Evolutionary conservation across 106 monocot genomes (phyloP).

Genomic region (Chionographis japonica): DNA sequence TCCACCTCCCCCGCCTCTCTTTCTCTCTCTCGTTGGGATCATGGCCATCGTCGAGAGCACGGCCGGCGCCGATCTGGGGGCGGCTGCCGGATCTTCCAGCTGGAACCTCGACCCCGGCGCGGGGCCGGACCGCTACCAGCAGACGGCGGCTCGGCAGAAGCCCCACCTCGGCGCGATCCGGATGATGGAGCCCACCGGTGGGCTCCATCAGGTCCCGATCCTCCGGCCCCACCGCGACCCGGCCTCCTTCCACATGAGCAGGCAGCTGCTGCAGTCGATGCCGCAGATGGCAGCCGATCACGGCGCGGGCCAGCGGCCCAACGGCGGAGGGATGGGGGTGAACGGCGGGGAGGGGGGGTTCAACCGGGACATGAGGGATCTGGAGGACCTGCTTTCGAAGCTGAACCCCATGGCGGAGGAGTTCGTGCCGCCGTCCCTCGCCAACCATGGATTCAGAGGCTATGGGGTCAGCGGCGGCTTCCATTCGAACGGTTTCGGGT

Average conservation of each 20-base stretch:
- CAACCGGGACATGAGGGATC: constrained; percentile 50
- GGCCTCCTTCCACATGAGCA: neutral
- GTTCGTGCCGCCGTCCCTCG: constrained; percentile 44
- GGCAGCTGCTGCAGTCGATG: neutral
- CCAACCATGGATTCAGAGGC: neutral
- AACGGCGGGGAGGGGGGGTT: constrained; percentile 21
- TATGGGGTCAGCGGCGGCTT: neutral
- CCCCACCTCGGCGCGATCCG: neutral
- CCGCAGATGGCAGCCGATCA: neutral
- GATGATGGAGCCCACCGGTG: neutral
- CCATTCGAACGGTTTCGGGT: neutral
- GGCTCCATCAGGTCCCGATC: neutral
- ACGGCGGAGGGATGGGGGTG: neutral
- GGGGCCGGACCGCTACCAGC: neutral
- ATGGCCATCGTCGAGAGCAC: constrained; percentile 51
- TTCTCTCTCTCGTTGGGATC: neutral
- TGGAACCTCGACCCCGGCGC: constrained; percentile 2
- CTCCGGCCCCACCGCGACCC: constrained; percentile 14
- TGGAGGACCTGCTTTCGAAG: constrained; percentile 74
- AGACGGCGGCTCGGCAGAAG: neutral
- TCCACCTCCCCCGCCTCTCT: neutral
- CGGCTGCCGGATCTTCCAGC: constrained; percentile 1
- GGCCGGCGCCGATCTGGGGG: constrained; percentile 24
- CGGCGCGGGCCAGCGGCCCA: neutral
- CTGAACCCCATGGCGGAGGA: constrained; percentile 86